Conservation (phyloP, 2,329 filamentous ascomycete genomes). For the Bipolaris cookei region DNA sequence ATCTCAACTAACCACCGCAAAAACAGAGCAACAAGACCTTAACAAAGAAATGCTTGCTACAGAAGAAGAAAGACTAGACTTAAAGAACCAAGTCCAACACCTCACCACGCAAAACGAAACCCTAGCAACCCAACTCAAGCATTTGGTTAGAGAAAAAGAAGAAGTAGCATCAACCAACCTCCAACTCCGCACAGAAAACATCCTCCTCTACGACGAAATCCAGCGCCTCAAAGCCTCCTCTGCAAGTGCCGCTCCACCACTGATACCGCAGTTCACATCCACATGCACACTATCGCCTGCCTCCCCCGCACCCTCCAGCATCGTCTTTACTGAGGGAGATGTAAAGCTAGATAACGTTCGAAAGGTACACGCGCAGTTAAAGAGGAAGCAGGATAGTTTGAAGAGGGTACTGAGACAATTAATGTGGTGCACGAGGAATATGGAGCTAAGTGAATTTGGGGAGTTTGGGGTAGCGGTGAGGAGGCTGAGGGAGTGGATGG, state of each 20-base stretch:
- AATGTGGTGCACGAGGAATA: conserved; percentile 10
- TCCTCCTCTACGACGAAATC: background rate
- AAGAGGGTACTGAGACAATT: conserved; percentile 17
- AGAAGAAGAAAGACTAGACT: too few species aligned
- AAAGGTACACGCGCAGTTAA: conserved; percentile 27
- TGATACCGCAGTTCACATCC: background rate
- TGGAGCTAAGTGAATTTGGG: conserved; percentile 35
- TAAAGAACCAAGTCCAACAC: too few species aligned
- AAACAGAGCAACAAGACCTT: too few species aligned
- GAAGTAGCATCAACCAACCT: too few species aligned
- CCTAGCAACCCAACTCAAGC: too few species aligned
- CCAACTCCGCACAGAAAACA: too few species aligned
- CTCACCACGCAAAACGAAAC: too few species aligned
- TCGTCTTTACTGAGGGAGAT: conserved; percentile 1
- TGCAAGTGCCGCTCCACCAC: background rate
- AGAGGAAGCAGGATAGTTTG: conserved; percentile 26
- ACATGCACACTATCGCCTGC: conserved; percentile 2
- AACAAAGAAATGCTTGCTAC: too few species aligned
- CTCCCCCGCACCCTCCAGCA: background rate
- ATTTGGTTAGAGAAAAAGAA: too few species aligned
- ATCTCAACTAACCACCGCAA: too few species aligned
- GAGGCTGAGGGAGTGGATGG: conserved; percentile 20
- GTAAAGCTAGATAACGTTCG: conserved; percentile 28
- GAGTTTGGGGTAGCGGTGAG: conserved; percentile 9
- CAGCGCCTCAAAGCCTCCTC: background rate